These are phyloP conservation scores for Pseudozyma hubeiensis DNA, from an alignment of 1,284 basidiomycete genomes.

Conservation along the genomic window DNA sequence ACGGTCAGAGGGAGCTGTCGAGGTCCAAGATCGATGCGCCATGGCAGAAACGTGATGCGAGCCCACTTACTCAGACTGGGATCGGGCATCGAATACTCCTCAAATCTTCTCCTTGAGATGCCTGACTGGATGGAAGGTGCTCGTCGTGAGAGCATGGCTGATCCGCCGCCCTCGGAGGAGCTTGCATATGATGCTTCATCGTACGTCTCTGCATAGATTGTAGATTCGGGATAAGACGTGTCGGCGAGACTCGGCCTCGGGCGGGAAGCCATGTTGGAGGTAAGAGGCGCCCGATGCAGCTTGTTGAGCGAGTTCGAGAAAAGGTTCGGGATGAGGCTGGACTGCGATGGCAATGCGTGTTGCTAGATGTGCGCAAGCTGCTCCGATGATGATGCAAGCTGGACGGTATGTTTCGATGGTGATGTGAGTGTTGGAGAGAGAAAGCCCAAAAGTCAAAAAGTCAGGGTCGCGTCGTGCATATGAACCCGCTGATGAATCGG, in stretches of 20 bases:
- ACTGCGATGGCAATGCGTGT: no score
- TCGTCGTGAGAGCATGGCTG: constrained; percentile 47
- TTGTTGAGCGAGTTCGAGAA: not conserved
- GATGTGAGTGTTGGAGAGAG: constrained; percentile 15
- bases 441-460: not conserved
- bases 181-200: constrained; percentile 46
- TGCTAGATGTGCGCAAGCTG: no score
- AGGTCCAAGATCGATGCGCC: no score
- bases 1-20: no score
- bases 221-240: constrained; percentile 34
- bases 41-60: no score
- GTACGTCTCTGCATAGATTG: constrained; percentile 40
- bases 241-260: constrained; percentile 33
- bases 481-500: not conserved
- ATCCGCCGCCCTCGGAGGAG: constrained; percentile 48
- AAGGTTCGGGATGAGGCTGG: no score
- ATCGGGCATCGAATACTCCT: constrained; percentile 43
- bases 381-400: not conserved
- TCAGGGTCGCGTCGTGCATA: constrained; percentile 38
- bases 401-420: not conserved
- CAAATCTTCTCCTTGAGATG: constrained; percentile 37
- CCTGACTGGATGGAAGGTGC: constrained; percentile 42
- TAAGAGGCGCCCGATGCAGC: no score
- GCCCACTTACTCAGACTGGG: constrained; percentile 43
- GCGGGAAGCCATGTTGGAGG: constrained; percentile 28